Percentiles rank a stretch among this genome's conserved stretches.
phyloP scores from a whole-genome alignment of 2,329 filamentous ascomycete species.

The Pseudogymnoascus sp. region DNA sequence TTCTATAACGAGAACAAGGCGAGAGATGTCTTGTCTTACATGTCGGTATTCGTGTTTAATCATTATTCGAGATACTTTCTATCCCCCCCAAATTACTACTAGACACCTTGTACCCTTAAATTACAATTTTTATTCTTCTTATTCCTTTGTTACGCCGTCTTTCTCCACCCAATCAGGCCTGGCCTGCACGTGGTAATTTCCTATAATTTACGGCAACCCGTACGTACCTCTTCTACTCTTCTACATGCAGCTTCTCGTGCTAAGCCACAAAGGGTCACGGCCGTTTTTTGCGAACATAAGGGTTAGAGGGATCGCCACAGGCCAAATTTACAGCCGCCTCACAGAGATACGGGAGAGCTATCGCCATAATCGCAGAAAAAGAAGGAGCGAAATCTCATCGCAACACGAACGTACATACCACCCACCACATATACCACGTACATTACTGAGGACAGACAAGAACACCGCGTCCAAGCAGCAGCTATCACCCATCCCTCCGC shows the following conservation, averaged over 20 bases:
- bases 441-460: not conserved
- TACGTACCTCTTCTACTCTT: not conserved
- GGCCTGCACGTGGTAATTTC: not conserved
- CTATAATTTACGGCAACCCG: not conserved
- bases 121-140: not conserved
- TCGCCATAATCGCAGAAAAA: not conserved
- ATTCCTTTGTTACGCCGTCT: not conserved
- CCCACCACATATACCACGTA: not conserved
- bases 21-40: not conserved
- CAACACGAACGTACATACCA: not conserved
- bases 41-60: not conserved
- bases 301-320: not conserved
- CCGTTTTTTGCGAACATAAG: not conserved
- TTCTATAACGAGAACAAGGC: not conserved
- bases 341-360: not conserved
- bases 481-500: not conserved
- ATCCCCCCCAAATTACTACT: not conserved
- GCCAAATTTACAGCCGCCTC: not conserved
- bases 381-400: not conserved
- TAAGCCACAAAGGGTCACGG: not conserved
- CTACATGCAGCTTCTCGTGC: not conserved
- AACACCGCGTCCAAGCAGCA: not conserved
- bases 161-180: slow-evolving; percentile 1
- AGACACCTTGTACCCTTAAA: not conserved
- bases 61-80: not conserved